phyloP scores from a whole-genome alignment of 768 basidiomycete species.

The Hydnum rufescens region DNA sequence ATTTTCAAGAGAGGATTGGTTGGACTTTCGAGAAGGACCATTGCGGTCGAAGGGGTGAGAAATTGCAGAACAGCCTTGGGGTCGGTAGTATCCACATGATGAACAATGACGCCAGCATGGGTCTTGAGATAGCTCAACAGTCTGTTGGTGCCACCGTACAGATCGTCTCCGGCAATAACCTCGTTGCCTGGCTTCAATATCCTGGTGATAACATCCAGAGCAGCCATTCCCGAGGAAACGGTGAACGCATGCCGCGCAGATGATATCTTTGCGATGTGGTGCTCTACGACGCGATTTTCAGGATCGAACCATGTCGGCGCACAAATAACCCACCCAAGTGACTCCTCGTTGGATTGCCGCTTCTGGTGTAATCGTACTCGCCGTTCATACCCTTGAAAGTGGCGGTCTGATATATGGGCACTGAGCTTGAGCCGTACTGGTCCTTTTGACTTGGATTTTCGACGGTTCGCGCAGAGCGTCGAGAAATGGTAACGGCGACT shows the following conservation, averaged over 20 bases:
- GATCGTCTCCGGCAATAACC: constrained; percentile 88
- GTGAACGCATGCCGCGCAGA: constrained; percentile 77
- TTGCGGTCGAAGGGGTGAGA: constrained; percentile 59
- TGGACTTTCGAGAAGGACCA: constrained; percentile 94
- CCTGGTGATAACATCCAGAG: constrained; percentile 85
- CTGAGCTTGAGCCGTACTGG: constrained; percentile 83
- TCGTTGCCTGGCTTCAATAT: constrained; percentile 90
- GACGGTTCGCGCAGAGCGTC: constrained; percentile 78
- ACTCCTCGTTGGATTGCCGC: constrained; percentile 90
- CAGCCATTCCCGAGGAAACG: constrained; percentile 96
- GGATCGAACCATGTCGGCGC: neutral
- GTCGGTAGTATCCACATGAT: constrained; percentile 85
- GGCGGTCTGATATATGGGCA: constrained; percentile 94
- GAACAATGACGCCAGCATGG: constrained; percentile 73
- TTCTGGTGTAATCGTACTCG: constrained; percentile 83
- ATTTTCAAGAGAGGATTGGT: constrained; percentile 96
- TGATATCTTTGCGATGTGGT: constrained; percentile 94
- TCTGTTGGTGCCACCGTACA: constrained; percentile 96
- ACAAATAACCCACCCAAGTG: constrained; percentile 51
- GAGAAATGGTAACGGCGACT: constrained; percentile 62
- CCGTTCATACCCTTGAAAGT: constrained; percentile 91
- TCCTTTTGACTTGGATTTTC: constrained; percentile 86
- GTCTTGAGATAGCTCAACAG: constrained; percentile 73
- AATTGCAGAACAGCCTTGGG: constrained; percentile 39
- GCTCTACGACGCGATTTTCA: constrained; percentile 34